A percentile compares a stretch with the other conserved stretches of the same genome.
These are phyloP conservation scores for Mariannaea sp. DNA, from an alignment of 2,329 filamentous ascomycete genomes.

Conservation along the genomic window DNA sequence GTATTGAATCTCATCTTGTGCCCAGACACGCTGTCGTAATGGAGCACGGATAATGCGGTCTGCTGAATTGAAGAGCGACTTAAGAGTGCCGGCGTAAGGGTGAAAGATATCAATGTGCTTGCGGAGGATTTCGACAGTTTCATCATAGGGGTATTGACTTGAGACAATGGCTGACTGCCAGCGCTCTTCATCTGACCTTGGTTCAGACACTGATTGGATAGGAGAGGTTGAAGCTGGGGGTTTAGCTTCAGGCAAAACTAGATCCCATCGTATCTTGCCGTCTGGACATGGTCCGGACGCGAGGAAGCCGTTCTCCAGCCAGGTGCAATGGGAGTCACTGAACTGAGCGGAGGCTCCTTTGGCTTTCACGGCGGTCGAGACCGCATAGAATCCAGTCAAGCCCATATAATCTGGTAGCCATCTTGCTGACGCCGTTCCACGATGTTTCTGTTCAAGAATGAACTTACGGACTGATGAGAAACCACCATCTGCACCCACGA, in stretches of 20 bases:
- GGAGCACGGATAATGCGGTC: conserved; percentile 36
- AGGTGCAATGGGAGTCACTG: conserved; percentile 25
- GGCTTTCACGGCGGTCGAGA: conserved; percentile 20
- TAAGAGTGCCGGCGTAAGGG: conserved; percentile 29
- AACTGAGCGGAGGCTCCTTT: conserved; percentile 7
- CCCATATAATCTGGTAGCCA: conserved; percentile 34
- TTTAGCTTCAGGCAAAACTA: conserved; percentile 30
- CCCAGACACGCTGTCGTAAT: conserved; percentile 33
- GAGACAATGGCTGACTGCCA: conserved; percentile 25
- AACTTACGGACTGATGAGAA: conserved; percentile 29
- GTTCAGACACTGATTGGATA: neutral
- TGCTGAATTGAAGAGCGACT: conserved; percentile 24
- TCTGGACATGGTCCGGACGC: conserved; percentile 26
- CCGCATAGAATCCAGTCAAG: conserved; percentile 31
- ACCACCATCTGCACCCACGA: conserved; percentile 32
- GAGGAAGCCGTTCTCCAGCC: conserved; percentile 26
- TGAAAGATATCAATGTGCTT: conserved; percentile 24
- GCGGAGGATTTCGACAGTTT: conserved; percentile 20
- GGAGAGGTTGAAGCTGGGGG: conserved; percentile 17
- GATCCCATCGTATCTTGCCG: conserved; percentile 33
- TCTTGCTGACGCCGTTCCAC: conserved; percentile 16
- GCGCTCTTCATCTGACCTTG: conserved; percentile 6
- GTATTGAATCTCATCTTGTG: conserved; percentile 32
- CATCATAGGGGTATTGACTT: conserved; percentile 19
- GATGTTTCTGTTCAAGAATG: conserved; percentile 24